These are phyloP conservation scores for Incumbomyces delicatus DNA, from an alignment of 2,329 filamentous ascomycete genomes.

Conservation along the genomic window DNA sequence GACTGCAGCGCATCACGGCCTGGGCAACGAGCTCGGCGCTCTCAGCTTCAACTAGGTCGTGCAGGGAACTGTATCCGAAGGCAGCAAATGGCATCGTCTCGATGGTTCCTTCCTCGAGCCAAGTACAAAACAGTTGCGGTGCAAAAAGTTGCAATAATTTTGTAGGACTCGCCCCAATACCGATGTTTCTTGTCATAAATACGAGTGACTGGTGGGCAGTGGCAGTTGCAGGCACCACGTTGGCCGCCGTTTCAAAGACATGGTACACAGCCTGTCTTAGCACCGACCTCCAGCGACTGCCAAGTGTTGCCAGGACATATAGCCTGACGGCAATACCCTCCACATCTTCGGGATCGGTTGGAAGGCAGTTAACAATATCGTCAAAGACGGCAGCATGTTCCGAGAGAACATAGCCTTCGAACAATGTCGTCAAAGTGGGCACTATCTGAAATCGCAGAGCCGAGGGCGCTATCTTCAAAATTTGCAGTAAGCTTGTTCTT, in stretches of 20 bases:
- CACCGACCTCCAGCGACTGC: slow-evolving; percentile 74
- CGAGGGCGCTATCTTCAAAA: slow-evolving; percentile 58
- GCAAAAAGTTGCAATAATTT: slow-evolving; percentile 76
- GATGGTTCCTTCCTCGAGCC: slow-evolving; percentile 61
- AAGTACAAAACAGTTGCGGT: slow-evolving; percentile 82
- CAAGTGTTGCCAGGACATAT: slow-evolving; percentile 64
- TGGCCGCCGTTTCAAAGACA: slow-evolving; percentile 82
- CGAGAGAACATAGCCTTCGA: slow-evolving; percentile 70
- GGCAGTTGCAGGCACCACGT: slow-evolving; percentile 51
- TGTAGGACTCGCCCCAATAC: slow-evolving; percentile 51
- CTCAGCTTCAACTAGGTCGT: slow-evolving; percentile 59
- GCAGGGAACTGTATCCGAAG: slow-evolving; percentile 65
- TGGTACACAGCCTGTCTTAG: slow-evolving; percentile 82
- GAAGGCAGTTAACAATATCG: slow-evolving; percentile 72
- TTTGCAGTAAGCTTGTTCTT: slow-evolving; percentile 62
- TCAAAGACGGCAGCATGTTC: slow-evolving; percentile 76
- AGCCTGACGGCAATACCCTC: slow-evolving; percentile 83
- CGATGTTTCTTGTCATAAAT: slow-evolving; percentile 55
- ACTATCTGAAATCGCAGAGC: slow-evolving; percentile 68
- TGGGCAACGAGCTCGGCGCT: slow-evolving; percentile 71
- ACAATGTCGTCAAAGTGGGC: slow-evolving; percentile 60
- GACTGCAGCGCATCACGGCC: slow-evolving; percentile 69
- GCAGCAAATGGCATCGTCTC: slow-evolving; percentile 71
- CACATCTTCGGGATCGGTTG: slow-evolving; percentile 56
- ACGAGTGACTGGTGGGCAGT: slow-evolving; percentile 66